Evolutionary conservation across 192 early-diverging fungal species (phyloP).

Genomic region (Chytriomyces sp.): DNA sequence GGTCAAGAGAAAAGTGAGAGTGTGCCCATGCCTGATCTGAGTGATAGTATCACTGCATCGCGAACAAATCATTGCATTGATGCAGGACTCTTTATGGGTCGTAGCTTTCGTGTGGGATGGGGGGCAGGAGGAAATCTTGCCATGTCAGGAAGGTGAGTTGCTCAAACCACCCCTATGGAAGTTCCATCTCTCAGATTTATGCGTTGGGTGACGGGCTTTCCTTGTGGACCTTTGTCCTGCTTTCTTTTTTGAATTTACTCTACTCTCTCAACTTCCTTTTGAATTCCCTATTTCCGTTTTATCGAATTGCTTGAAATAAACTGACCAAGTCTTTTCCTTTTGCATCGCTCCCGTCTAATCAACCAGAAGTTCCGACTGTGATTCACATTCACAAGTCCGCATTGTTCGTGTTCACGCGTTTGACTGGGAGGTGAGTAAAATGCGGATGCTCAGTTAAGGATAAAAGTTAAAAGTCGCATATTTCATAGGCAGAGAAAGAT

Average conservation of each 20-base stretch:
- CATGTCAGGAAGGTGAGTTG: slow-evolving; percentile 57
- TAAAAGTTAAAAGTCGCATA: background rate
- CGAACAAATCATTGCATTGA: slow-evolving; percentile 52
- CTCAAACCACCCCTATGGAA: background rate
- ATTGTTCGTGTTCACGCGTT: background rate
- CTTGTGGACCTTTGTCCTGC: background rate
- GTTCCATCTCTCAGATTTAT: background rate
- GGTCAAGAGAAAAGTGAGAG: background rate
- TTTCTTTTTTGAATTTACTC: background rate
- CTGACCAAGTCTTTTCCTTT: slow-evolving; percentile 2
- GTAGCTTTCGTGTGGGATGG: slow-evolving; percentile 86
- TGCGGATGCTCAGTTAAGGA: background rate
- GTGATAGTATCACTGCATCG: background rate
- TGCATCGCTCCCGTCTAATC: background rate
- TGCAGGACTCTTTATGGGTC: slow-evolving; percentile 79
- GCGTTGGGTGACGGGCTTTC: background rate
- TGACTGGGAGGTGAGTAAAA: slow-evolving; percentile 20
- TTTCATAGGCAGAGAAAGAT: slow-evolving; percentile 5
- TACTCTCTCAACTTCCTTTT: background rate
- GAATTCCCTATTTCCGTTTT: background rate
- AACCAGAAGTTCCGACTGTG: slow-evolving; percentile 3
- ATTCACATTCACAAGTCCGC: background rate
- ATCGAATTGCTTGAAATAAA: slow-evolving; percentile 8
- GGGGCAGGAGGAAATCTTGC: slow-evolving; percentile 76
- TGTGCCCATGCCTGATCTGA: slow-evolving; percentile 7